Evolutionary conservation across 2,329 filamentous ascomycete species (phyloP).

Genomic region (Leptographium wingfieldii): DNA sequence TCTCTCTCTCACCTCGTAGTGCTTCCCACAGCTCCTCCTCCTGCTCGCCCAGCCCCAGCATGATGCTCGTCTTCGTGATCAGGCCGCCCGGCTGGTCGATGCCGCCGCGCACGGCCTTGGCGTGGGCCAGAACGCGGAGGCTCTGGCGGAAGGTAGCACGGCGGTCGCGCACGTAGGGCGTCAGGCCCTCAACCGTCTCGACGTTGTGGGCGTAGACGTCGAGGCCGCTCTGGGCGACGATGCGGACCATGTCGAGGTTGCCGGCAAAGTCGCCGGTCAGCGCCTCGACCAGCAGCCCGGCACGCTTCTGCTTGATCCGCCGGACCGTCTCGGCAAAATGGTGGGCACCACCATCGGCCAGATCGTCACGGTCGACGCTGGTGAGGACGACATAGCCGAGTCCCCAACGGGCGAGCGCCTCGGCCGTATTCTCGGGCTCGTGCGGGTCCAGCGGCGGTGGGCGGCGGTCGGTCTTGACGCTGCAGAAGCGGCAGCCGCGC

Average conservation of each 20-base stretch:
- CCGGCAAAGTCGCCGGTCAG: conserved; percentile 81
- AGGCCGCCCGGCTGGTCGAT: conserved; percentile 31
- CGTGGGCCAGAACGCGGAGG: conserved; percentile 63
- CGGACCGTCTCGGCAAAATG: conserved; percentile 93
- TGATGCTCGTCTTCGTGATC: conserved; percentile 98
- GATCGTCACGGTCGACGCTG: conserved; percentile 83
- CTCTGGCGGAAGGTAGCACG: conserved; percentile 83
- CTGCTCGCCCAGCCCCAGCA: conserved; percentile 89
- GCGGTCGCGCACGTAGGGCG: conserved; percentile 79
- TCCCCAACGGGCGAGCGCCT: conserved; percentile 85
- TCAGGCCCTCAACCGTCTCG: conserved; percentile 85
- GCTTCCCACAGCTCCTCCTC: conserved; percentile 76
- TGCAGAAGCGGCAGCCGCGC: conserved; percentile 90
- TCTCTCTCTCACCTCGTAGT: conserved; percentile 42
- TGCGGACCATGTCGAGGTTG: conserved; percentile 70
- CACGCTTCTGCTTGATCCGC: conserved; percentile 78
- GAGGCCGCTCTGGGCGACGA: conserved; percentile 76
- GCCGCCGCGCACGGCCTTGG: conserved; percentile 57
- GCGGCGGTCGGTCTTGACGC: conserved; percentile 73
- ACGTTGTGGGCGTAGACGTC: conserved; percentile 97
- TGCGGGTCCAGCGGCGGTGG: conserved; percentile 79
- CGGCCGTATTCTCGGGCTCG: conserved; percentile 92
- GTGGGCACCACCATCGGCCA: conserved; percentile 72
- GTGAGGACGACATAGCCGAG: conserved; percentile 93
- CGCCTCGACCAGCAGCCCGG: conserved; percentile 67